Base-by-base conservation (phyloP, 768 basidiomycete genomes). In the Tulasnella sp. region DNA sequence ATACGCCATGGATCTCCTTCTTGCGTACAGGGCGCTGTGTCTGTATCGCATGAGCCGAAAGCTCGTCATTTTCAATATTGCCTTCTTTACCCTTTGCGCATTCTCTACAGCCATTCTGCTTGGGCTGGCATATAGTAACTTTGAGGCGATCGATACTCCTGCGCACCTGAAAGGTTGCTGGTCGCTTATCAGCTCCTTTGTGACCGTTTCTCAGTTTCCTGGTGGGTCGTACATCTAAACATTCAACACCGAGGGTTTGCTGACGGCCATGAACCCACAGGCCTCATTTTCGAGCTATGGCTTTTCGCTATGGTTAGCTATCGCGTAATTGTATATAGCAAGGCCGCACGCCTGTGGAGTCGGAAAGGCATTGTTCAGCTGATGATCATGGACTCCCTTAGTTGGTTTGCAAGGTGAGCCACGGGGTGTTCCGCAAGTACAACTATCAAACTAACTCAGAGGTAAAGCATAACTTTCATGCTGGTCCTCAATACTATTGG, bases 11-110 rank as follows among this genome's bases (percentile, higher is more conserved):
- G 55, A 56, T 21, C 55, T 56, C 26, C 43, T 56, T 23, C 55
- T 56, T 0, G 55, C 34, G 21, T 56, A 56, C 30, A 38, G 55
- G 3, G 55, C 45, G 0, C 17, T 56, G 17, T 56, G 55, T 43
- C 21, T 56, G 13, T 56, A 56, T 29, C 55, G 55, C 45, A 45
- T 56, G 45, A 56, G 17, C 9, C 55, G 55, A 13, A 42, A 23
- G 13, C 26, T 56, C 23, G 43, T 56, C 42, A 26, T 44, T 2
- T 13, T 56, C 17, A 56, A 47, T 11, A 24, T 56, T n/a, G 23
- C 45, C 19, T 44, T 48, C 13, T 56, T 42, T 17, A 9, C 45
- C 3, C 24, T 56, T 7, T 56, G 55, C 23, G 21, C 43, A 3
- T 21, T 48, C 19, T n/a, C 43, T 15, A 43, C 38, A 17, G 32